Percentiles rank a stretch among this genome's conserved stretches.
Conservation (phyloP, 2,329 filamentous ascomycete species). For the Talaromyces sp. region DNA sequence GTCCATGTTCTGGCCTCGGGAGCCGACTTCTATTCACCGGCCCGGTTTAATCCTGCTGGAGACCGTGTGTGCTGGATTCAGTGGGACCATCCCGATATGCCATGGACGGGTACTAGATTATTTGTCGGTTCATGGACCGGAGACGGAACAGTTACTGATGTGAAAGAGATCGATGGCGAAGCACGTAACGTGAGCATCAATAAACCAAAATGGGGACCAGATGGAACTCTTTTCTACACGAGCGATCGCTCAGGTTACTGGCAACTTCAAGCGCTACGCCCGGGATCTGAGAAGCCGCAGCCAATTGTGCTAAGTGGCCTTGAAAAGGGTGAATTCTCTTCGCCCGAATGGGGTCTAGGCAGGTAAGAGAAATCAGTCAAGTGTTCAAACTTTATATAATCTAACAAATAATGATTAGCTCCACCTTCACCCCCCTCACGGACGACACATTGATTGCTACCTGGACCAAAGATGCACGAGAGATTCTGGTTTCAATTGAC, state of each 20-base stretch:
- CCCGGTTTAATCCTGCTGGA: slow-evolving; percentile 46
- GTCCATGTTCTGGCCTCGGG: slow-evolving; percentile 38
- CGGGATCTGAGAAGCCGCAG: slow-evolving; percentile 24
- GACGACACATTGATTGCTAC: slow-evolving; percentile 31
- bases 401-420: neutral
- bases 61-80: slow-evolving; percentile 48
- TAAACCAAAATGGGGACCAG: slow-evolving; percentile 49
- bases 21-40: slow-evolving; percentile 51
- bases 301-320: slow-evolving; percentile 28
- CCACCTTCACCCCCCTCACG: slow-evolving; percentile 36
- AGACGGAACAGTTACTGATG: slow-evolving; percentile 25
- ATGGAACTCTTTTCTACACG: slow-evolving; percentile 46
- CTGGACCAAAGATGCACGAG: slow-evolving; percentile 27
- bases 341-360: slow-evolving; percentile 26
- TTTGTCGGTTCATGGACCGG: slow-evolving; percentile 41
- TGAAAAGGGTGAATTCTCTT: slow-evolving; percentile 33
- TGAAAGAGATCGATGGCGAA: slow-evolving; percentile 38
- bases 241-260: slow-evolving; percentile 45
- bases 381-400: neutral
- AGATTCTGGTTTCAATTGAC: slow-evolving; percentile 36
- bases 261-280: slow-evolving; percentile 41
- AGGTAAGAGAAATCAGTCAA: slow-evolving; percentile 11
- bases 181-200: slow-evolving; percentile 38
- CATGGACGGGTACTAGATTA: slow-evolving; percentile 46
- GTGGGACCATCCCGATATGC: slow-evolving; percentile 52